Percentiles rank a stretch among this genome's conserved stretches.
Conservation (phyloP, 1,284 basidiomycete genomes). For the Pseudomicrostroma phylloplanum region DNA sequence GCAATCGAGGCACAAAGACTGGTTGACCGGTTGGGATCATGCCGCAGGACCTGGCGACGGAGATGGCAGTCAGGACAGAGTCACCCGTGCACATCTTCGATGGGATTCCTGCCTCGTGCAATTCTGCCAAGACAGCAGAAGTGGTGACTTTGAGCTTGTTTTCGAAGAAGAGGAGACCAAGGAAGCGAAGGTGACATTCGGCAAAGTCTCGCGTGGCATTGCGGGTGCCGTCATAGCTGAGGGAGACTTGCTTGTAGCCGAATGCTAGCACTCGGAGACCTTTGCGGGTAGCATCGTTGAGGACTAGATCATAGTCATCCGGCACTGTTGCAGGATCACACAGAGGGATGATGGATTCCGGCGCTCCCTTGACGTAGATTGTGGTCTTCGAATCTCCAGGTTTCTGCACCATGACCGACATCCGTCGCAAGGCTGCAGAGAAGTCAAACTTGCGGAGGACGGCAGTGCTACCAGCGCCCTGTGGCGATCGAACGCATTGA, state of each 20-base stretch:
- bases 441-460: constrained; percentile 23
- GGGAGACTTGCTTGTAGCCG: constrained; percentile 18
- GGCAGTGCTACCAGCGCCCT: constrained; percentile 8
- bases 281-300: constrained; percentile 19
- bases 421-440: constrained; percentile 21
- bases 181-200: constrained; percentile 20
- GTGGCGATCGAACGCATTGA: constrained; percentile 16
- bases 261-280: constrained; percentile 28
- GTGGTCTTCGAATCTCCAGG: neutral
- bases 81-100: constrained; percentile 39
- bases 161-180: constrained; percentile 29
- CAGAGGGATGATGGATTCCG: constrained; percentile 18
- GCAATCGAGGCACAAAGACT: constrained; percentile 20
- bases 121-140: constrained; percentile 17
- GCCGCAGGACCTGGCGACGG: constrained; percentile 26
- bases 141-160: constrained; percentile 24
- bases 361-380: constrained; percentile 28
- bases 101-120: constrained; percentile 23
- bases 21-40: constrained; percentile 15
- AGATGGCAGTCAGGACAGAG: constrained; percentile 26
- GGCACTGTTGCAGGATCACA: constrained; percentile 17
- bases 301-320: constrained; percentile 16
- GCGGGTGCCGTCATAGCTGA: neutral
- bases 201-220: constrained; percentile 11
- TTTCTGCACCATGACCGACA: constrained; percentile 24